These are phyloP conservation scores for Saprolegnia diclina DNA, from an alignment of 352 stramenopile species.

Conservation along the genomic window DNA sequence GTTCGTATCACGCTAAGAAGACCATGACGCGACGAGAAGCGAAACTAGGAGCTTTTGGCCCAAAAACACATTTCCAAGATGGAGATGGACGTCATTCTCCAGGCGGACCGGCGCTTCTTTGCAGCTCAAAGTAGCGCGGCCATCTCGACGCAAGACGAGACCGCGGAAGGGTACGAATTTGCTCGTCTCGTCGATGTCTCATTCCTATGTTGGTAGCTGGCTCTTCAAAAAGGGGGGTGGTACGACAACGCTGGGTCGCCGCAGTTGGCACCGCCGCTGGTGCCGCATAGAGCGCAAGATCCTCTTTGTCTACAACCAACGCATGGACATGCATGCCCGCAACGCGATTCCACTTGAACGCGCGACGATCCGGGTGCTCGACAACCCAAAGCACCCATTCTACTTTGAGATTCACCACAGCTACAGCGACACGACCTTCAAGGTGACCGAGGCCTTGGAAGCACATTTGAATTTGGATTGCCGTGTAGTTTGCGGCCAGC, in stretches of 20 bases:
- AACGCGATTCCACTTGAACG: constrained; percentile 60
- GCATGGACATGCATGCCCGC: constrained; percentile 46
- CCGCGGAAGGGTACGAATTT: constrained; percentile 12
- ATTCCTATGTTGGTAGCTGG: constrained; percentile 35
- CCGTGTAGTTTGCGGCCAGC: constrained; percentile 46
- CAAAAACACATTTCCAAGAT: constrained; percentile 56
- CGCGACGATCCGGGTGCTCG: constrained; percentile 50
- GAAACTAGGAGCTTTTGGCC: constrained; percentile 41
- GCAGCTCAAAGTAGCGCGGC: constrained; percentile 43
- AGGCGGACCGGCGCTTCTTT: constrained; percentile 66
- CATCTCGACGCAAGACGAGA: constrained; percentile 15
- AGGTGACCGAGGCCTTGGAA: constrained; percentile 30
- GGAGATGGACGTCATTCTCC: constrained; percentile 68
- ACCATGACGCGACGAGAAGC: not conserved
- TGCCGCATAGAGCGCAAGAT: constrained; percentile 72
- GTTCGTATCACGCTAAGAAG: not conserved
- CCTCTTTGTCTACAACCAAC: constrained; percentile 57
- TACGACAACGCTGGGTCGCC: constrained; percentile 61
- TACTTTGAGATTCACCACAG: constrained; percentile 78
- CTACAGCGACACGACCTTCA: constrained; percentile 67
- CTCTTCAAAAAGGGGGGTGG: constrained; percentile 78
- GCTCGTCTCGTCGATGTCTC: not conserved
- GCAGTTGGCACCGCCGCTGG: constrained; percentile 73
- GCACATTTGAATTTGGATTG: not conserved
- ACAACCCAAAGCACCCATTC: constrained; percentile 63